Base-by-base conservation (phyloP, 768 basidiomycete genomes). In the Termitomyces sp. region DNA sequence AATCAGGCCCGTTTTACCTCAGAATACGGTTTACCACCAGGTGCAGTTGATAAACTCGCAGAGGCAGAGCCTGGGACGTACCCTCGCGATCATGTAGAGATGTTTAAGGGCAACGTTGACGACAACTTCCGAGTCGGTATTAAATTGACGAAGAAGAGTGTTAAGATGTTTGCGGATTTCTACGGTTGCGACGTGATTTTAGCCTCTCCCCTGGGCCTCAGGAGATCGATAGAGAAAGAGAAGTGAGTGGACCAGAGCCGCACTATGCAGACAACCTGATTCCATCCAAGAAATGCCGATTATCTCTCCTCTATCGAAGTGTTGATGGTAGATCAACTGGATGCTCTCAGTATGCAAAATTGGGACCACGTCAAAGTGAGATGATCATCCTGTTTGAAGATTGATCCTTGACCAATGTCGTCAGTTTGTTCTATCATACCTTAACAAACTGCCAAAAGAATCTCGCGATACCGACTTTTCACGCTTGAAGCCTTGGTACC, bases 401-500 rank as follows among this genome's bases (percentile, higher is more conserved):
- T 17, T 14, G 4, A 3, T 8, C 28, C 50, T 49, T 53, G 7
- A 55, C 24, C 15, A 37, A n/a, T 55, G 11, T 19, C 15, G 37
- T 12, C 52, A 97, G 94, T 93, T 90, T 66, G 82, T 97, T 48
- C 78, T 99, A 61, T 83, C 83, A 6, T 80, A 88, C 60, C 70
- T 98, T 56, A 98, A 98, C 71, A 78, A 88, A 61, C 76, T 97
- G 11, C 97, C 97, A 1, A 92, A 93, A 64, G 90, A 95, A 63
- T 92, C 94, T 1, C 95, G 87, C 60, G 90, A 95, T 58, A 83
- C 90, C 22, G 97, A 98, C 70, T 98, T 98, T 72, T 96, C 94
- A 10, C 84, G 97, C 11, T 89, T 98, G 63, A 98, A 97, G 71
- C 91, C 93, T 1, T 98, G 97, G 97, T 97, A 95, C 68, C 80